These are phyloP conservation scores for Kwoniella dendrophila DNA, from an alignment of 768 basidiomycete genomes.

Conservation along the genomic window DNA sequence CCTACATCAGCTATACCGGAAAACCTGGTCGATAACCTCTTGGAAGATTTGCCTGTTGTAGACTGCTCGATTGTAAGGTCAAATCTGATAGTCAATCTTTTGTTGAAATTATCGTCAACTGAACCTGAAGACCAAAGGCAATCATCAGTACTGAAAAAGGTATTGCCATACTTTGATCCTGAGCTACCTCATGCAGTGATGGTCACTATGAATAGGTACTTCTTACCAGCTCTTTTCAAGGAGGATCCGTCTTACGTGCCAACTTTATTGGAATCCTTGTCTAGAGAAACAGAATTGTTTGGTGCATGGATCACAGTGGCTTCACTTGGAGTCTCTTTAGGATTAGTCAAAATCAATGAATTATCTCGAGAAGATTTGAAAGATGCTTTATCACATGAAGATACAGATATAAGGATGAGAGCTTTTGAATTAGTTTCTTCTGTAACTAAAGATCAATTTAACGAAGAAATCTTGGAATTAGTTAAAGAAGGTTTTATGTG, in stretches of 20 bases:
- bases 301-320: constrained; percentile 44
- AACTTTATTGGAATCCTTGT: constrained; percentile 18
- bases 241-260: constrained; percentile 8
- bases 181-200: constrained; percentile 8
- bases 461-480: constrained; percentile 18
- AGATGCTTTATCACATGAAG: constrained; percentile 33
- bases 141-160: constrained; percentile 11
- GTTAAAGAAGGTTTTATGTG: constrained; percentile 29
- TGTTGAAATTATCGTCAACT: not conserved
- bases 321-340: constrained; percentile 33
- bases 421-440: constrained; percentile 40
- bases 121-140: not conserved
- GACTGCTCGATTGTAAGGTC: constrained; percentile 27
- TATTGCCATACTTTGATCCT: constrained; percentile 33
- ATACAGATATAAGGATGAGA: constrained; percentile 33
- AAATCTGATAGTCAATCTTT: constrained; percentile 28
- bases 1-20: constrained; percentile 19
- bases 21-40: constrained; percentile 15
- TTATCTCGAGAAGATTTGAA: constrained; percentile 27
- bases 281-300: constrained; percentile 11
- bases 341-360: constrained; percentile 21
- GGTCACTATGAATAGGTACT: constrained; percentile 41
- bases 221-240: constrained; percentile 41
- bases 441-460: constrained; percentile 24
- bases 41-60: constrained; percentile 23